Evolutionary conservation across 164 flowering plant genomes (phyloP), one percentile per base, ranked within the genome.

Genomic region (Kalanchoe fedtschenkoi): DNA sequence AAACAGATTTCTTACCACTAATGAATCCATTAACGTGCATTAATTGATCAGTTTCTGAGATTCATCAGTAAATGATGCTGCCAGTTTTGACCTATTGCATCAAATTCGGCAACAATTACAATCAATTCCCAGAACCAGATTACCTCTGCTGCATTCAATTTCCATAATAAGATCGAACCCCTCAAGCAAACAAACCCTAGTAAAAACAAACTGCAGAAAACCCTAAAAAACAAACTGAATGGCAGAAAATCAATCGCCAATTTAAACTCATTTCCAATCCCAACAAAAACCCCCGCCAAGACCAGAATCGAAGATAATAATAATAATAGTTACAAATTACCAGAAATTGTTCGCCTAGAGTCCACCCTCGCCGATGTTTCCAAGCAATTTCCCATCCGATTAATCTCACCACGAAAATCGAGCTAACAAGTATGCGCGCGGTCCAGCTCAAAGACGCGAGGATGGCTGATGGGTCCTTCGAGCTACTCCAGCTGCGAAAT

Each of bases 301-400:
- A 19, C 21, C 51, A 9, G 8, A 37, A 37, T 8, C 32, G 32
- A 51, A n/a, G n/a, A n/a, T n/a, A n/a, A n/a, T n/a, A n/a, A n/a
- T n/a, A n/a, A n/a, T n/a, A n/a, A n/a, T n/a, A n/a, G n/a, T n/a
- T n/a, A 51, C 13, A 24, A 6, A 22, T 43, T 47, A 51, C 56
- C 56, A 14, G 32, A 51, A 51, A 29, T 6, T 10, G 32, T 26
- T 26, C 56, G 32, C 32, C 56, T 26, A n/a, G 56, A 51, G 16
- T 51, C 56, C 4, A 51, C 56, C 26, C 32, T 51, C 32, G 56
- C 56, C 32, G 56, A 26, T 26, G 30, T 1, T 51, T 51, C 56
- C 17, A 51, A 26, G 56, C 56, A 51, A 32, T 51, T 51, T 51
- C 56, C 56, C 56, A 51, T 51, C 10, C 32, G 17, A 51, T 32